Evolutionary conservation across 1,284 basidiomycete genomes (phyloP).

Genomic region (Irpex sp.): DNA sequence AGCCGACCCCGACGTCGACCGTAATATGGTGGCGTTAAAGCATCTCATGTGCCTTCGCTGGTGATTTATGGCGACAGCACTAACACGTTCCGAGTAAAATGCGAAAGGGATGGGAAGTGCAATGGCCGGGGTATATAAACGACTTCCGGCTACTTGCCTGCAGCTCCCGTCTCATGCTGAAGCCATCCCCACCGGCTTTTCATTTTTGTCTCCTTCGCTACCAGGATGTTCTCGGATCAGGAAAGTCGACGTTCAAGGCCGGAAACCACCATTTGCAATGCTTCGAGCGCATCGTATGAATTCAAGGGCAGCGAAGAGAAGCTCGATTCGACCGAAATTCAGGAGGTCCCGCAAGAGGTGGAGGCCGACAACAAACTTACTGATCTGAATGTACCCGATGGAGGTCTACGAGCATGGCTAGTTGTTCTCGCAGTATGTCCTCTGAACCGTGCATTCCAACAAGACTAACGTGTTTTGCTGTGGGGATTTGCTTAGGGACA

Average conservation of each 20-base stretch:
- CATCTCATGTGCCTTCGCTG: not conserved
- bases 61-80: not conserved
- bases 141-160: not conserved
- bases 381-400: conserved; percentile 1
- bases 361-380: not conserved
- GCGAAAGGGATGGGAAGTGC: not conserved
- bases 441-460: not conserved
- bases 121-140: not conserved
- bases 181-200: not conserved
- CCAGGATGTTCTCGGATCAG: not conserved
- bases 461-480: not conserved
- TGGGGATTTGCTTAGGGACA: not conserved
- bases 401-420: conserved; percentile 8
- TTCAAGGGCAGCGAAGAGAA: not conserved
- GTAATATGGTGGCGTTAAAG: not conserved
- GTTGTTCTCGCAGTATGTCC: conserved; percentile 11
- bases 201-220: not conserved
- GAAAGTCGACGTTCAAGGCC: not conserved
- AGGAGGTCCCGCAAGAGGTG: not conserved
- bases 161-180: not conserved
- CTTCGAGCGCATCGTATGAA: not conserved
- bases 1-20: not conserved
- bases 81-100: not conserved
- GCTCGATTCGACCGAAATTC: not conserved
- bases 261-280: not conserved